These are phyloP conservation scores for Globisporangium paddicum DNA, from an alignment of 352 stramenopile species.

Conservation along the genomic window DNA sequence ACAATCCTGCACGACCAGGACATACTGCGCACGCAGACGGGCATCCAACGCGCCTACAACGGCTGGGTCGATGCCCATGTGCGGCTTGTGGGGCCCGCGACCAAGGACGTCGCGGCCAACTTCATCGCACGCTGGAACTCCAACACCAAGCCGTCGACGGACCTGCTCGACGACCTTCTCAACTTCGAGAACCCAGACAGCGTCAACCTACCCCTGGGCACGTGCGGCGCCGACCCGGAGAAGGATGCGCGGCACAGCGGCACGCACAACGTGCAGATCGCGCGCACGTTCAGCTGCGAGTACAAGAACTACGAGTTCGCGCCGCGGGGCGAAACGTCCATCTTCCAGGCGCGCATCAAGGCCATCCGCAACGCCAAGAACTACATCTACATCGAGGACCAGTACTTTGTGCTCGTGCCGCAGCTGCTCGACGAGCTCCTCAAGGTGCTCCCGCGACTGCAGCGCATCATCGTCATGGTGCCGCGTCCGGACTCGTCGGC, in stretches of 20 bases:
- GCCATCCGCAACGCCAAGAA: constrained; percentile 41
- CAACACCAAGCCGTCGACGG: constrained; percentile 18
- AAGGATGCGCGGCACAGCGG: neutral
- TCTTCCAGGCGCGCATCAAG: constrained; percentile 39
- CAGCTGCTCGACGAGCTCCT: constrained; percentile 37
- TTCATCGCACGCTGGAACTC: constrained; percentile 32
- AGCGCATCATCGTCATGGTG: constrained; percentile 41
- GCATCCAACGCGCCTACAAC: constrained; percentile 18
- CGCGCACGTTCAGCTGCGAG: constrained; percentile 43
- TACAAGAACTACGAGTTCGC: constrained; percentile 38
- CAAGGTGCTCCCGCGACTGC: constrained; percentile 30
- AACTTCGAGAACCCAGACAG: constrained; percentile 34
- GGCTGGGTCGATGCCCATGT: constrained; percentile 26
- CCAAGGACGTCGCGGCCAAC: constrained; percentile 22
- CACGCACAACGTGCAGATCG: constrained; percentile 40
- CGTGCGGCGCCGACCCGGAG: constrained; percentile 7
- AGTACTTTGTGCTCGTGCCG: constrained; percentile 49
- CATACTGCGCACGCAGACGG: constrained; percentile 20
- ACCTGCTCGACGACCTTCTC: constrained; percentile 11
- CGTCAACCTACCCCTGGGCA: neutral
- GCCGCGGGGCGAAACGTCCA: constrained; percentile 35
- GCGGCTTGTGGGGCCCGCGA: constrained; percentile 16
- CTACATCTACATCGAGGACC: constrained; percentile 60
- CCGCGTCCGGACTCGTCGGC: constrained; percentile 18
- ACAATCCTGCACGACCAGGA: constrained; percentile 39